Evolutionary conservation across 495 filamentous ascomycete genomes (phyloP), one percentile per base, ranked within the genome.

Genomic region (Penicillium coffeae): DNA sequence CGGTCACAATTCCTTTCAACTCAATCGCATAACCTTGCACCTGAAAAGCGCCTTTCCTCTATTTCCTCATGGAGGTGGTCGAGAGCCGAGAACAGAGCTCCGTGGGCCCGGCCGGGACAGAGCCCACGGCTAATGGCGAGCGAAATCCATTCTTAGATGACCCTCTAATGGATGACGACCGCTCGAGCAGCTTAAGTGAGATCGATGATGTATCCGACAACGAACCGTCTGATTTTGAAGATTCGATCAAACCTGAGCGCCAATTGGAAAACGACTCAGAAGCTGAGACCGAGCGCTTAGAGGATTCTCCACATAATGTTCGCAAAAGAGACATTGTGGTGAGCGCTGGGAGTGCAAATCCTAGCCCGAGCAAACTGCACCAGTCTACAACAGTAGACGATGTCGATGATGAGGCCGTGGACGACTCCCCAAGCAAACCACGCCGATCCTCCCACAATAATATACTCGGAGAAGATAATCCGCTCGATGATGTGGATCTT

Each of bases 281-380:
- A 68, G 93, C 94, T 21, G 93, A 96, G 72, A 98, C 93, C 7
- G 94, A 97, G 71, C 83, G 94, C 42, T 77, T 97, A 56, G 92
- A 94, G 55, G 83, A 88, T 60, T 91, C 92, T n/a, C 94, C 93
- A 16, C 82, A 87, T 47, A 89, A 91, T 52, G 69, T 74, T 55
- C 77, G 76, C 22, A 75, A 77, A 51, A 74, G 42, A 56, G 79
- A 86, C 65, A 84, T 89, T 39, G 74, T 83, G 7, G 54, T 87
- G 15, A 78, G 56, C 56, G 65, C 63, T 39, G 66, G 60, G 56
- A 74, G 52, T 56, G 60, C 76, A 44, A 80, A 82, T 41, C 78
- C 74, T 39, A 86, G 81, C 56, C 82, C 84, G 30, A 87, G 83
- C 71, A 88, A 86, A 68, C 75, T 87, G 27, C 71, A 68, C 27